Base-by-base conservation (phyloP, 805 yeast genomes). In the Myxozyma neotropica region DNA sequence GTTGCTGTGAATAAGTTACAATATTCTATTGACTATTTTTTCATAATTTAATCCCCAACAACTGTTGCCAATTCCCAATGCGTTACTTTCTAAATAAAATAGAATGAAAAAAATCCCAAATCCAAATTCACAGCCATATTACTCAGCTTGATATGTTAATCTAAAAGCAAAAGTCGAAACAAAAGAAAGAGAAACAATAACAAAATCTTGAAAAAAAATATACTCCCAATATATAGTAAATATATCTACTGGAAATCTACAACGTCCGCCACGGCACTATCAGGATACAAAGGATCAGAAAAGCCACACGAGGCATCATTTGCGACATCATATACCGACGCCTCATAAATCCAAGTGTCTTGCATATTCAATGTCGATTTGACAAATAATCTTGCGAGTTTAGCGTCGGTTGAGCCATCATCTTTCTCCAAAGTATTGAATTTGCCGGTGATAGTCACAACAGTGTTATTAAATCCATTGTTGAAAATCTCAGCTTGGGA, bases 381-480 rank as follows among this genome's bases (percentile, higher is more conserved):
- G 12, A 48, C 33, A 36, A 23, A 48, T 15, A 48, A 2, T 36
- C 43, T 36, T 4, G 43, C 43, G 12, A 36, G 33, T 15, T 48
- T 35, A 23, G 26, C 17, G 4, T 48, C 53, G 4, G 19, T 39
- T 2, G 53, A 23, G 2, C 43, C 43, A 23, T 48, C 53, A n/a
- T 48, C 38, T n/a, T 48, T 39, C 29, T 35, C 43, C 7, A 48
- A 43, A 23, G 53, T 48, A 4, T 23, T 36, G 43, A 48, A 48
- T 23, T 48, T 48, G 19, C 31, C 53, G 21, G 43, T 48, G 21
- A 48, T 38, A 10, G 53, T 48, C 13, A 48, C 53, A 13, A 36
- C 43, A 3, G 43, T 48, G 35, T 48, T 36, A 27, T 48, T 48
- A 2, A 35, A 48, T 21, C 53, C 53, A 24, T 36, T 24, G 15